A percentile compares a stretch with the other conserved stretches of the same genome.
phyloP scores from a whole-genome alignment of 2,329 filamentous ascomycete species.

The Paraphaeosphaeria minitans region DNA sequence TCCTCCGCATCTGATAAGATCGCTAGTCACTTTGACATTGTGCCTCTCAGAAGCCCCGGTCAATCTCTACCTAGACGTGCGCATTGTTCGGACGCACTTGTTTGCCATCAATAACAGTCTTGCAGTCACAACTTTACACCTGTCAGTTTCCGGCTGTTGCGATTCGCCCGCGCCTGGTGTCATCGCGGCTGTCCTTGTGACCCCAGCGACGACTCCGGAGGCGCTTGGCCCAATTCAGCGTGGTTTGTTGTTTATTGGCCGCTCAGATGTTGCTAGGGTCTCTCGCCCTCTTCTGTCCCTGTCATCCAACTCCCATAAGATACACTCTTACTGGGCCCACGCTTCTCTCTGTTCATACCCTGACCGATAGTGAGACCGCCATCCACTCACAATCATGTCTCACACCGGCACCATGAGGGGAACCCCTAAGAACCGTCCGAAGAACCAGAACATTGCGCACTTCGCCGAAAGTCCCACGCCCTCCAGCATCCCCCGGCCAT shows the following conservation, averaged over 20 bases:
- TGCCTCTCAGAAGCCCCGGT: neutral
- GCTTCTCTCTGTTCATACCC: conserved; percentile 22
- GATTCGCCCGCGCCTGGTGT: neutral
- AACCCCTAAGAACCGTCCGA: conserved; percentile 68
- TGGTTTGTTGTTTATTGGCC: conserved; percentile 23
- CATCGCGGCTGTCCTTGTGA: conserved; percentile 18
- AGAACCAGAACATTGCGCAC: conserved; percentile 51
- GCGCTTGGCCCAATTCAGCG: conserved; percentile 18
- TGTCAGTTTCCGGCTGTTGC: neutral
- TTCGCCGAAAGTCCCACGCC: conserved; percentile 62
- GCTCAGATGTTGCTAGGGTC: conserved; percentile 9
- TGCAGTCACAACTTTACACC: too few relatives aligned
- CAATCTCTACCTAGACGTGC: neutral
- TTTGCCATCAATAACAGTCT: too few relatives aligned
- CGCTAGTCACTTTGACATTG: conserved; percentile 11
- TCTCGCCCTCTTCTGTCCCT: conserved; percentile 22
- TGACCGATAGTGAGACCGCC: conserved; percentile 23
- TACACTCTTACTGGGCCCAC: conserved; percentile 25
- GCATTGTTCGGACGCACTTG: neutral
- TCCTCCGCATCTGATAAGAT: conserved; percentile 38
- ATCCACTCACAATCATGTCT: conserved; percentile 56
- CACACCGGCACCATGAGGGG: conserved; percentile 69
- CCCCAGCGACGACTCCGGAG: neutral
- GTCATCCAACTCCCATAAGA: conserved; percentile 21
- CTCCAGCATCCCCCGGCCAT: conserved; percentile 75